A percentile compares a stretch with the other conserved stretches of the same genome.
These are phyloP conservation scores for Ganoderma leucocontextum DNA, from an alignment of 1,284 basidiomycete species.

Conservation along the genomic window DNA sequence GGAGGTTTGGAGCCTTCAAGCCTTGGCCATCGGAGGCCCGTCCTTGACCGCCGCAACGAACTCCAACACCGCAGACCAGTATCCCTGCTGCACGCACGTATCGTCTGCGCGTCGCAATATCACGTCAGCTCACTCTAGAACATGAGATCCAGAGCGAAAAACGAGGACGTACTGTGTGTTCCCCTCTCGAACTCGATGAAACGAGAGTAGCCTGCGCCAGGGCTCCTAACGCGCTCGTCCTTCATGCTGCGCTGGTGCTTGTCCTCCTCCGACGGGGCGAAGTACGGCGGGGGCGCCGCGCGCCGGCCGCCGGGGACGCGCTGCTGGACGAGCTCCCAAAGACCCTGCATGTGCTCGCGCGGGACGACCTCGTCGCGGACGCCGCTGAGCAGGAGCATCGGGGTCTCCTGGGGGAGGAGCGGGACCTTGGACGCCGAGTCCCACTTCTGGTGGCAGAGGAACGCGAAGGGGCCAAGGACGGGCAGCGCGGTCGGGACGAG, in stretches of 20 bases:
- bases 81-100: slow-evolving; percentile 46
- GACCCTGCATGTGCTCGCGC: slow-evolving; percentile 81
- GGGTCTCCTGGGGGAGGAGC: slow-evolving; percentile 72
- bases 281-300: slow-evolving; percentile 14
- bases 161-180: slow-evolving; percentile 38
- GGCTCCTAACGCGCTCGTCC: slow-evolving; percentile 22
- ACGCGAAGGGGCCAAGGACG: slow-evolving; percentile 77
- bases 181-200: slow-evolving; percentile 41
- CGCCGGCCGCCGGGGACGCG: slow-evolving; percentile 42
- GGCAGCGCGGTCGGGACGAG: slow-evolving; percentile 88
- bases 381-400: slow-evolving; percentile 91
- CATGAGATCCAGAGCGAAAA: not conserved
- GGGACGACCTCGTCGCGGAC: slow-evolving; percentile 87
- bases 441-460: slow-evolving; percentile 93
- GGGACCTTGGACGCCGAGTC: slow-evolving; percentile 79
- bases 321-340: slow-evolving; percentile 71
- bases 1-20: not conserved
- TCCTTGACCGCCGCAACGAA: slow-evolving; percentile 35
- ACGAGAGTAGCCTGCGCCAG: slow-evolving; percentile 29
- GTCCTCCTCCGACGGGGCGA: slow-evolving; percentile 20
- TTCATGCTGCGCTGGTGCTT: slow-evolving; percentile 14
- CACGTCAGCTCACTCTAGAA: not conserved
- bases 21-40: slow-evolving; percentile 4
- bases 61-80: slow-evolving; percentile 43
- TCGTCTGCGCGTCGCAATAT: slow-evolving; percentile 39